Evolutionary conservation across 768 basidiomycete genomes (phyloP), one percentile per base, ranked within the genome.

Genomic region (Lentinus tigrinus): DNA sequence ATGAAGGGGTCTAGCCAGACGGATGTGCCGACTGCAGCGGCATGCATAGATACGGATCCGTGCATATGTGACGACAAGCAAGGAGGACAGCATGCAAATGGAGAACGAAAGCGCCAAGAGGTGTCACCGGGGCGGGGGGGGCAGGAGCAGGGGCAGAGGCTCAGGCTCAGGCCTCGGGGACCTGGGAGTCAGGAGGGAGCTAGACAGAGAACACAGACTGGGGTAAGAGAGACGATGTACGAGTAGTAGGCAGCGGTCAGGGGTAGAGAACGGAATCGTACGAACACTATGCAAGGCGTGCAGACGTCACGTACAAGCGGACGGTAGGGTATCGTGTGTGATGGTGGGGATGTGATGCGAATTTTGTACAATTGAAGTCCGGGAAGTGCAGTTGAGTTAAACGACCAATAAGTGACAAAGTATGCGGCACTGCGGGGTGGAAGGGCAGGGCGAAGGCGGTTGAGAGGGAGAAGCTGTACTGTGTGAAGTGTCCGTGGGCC

Each of bases 91-190:
- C 58, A 55, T 55, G 46, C 13, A 46, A 24, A 31, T 2, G 31
- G 47, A 36, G 48, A 54, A 59, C 52, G 58, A 59, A 39, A 59
- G 43, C 21, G 58, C 58, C 52, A 40, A 49, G 52, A 59, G 52
- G 28, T 54, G 47, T 39, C 46, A 59, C 39, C 52, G 52, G 2
- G 21, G 43, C 43, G 3, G 10, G 23, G 42, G 14, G 3, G 40
- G 40, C n/a, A n/a, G 40, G 21, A 3, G 40, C n/a, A 21, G 7
- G 21, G 40, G n/a, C 9, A 8, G 17, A n/a, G 40, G 40, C 9
- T 9, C 43, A 23, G 43, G 24, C 21, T 2, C n/a, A 23, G 43
- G 31, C 7, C 31, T 43, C n/a, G 13, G 9, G 42, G 23, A 10
- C 17, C 47, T 26, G 47, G 34, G 34, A 16, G n/a, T 31, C 17